Base-by-base conservation (phyloP, 2,329 filamentous ascomycete genomes). In the Colletotrichum karsti region DNA sequence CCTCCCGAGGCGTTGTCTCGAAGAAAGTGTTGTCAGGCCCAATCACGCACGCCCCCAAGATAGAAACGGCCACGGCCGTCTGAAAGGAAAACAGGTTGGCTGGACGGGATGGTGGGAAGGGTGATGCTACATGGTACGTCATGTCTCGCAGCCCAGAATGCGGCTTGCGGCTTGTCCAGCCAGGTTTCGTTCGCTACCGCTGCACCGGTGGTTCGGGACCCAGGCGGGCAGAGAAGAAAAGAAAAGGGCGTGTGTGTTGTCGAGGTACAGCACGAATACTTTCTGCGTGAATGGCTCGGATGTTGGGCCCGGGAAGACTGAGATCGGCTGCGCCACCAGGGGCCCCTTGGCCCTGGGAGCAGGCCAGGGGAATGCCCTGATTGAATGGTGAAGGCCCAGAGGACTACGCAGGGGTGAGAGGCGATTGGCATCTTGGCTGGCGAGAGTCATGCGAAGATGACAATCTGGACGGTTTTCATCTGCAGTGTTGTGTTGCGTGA, bases 251-350 rank as follows among this genome's bases (percentile, higher is more conserved):
- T 20, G 35, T 54, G 50, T 53, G 15, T 8, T 22, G 51, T 39
- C 30, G 26, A n/a, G 41, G 30, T 37, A 42, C 59, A n/a, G n/a
- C n/a, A n/a, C n/a, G n/a, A n/a, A n/a, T n/a, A n/a, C n/a, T n/a
- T n/a, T n/a, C n/a, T n/a, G n/a, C n/a, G n/a, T n/a, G n/a, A n/a
- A n/a, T 22, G 39, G 59, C 39, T 63, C 64, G 64, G 59, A 58
- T 63, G 64, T 63, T 63, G 46, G 42, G 59, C 51, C 64, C 64
- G 64, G 63, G 30, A 24, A 56, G 58, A 58, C 51, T 62, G 50
- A 63, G 64, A 67, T 67, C 59, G 59, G 46, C 46, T 53, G 53
- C 64, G 64, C 59, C 64, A 63, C 59, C 59, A 57, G 58, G 61
- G 50, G 30, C 33, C 28, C 15, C 56, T 22, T 22, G 22, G 18